phyloP scores from a whole-genome alignment of 257 asterid species.

The Solanum pinnatisectum region DNA sequence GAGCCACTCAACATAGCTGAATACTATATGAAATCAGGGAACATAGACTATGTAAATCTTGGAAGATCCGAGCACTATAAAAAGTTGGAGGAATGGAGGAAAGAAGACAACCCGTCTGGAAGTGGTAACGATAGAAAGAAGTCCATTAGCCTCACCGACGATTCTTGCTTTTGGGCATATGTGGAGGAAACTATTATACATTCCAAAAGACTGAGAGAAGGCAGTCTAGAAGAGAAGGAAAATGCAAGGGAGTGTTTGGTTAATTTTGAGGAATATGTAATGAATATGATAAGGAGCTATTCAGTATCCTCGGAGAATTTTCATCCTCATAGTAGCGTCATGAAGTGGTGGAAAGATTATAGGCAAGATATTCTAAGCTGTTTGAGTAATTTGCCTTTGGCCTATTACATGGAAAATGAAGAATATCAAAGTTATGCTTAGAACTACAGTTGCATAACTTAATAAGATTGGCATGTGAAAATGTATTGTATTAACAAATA shows the following conservation, averaged over 20 bases:
- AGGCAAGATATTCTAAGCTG: neutral
- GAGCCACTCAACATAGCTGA: conserved; percentile 32
- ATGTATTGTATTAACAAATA: neutral
- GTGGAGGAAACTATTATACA: conserved; percentile 23
- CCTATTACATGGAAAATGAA: neutral
- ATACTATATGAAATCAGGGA: conserved; percentile 11
- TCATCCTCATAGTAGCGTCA: conserved; percentile 7
- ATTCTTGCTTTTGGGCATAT: conserved; percentile 30
- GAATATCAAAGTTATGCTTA: neutral
- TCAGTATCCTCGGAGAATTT: conserved; percentile 14
- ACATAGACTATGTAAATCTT: conserved; percentile 1
- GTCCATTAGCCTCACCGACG: conserved; percentile 12
- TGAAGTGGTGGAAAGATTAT: conserved; percentile 17
- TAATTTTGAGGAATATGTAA: conserved; percentile 9
- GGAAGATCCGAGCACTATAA: conserved; percentile 17
- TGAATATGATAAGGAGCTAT: conserved; percentile 6
- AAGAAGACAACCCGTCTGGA: conserved; percentile 1
- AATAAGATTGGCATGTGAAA: neutral
- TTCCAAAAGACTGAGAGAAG: conserved; percentile 7
- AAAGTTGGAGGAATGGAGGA: conserved; percentile 20
- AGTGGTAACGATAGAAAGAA: neutral
- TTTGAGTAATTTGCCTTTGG: neutral
- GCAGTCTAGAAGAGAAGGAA: conserved; percentile 1
- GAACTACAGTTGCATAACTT: neutral
- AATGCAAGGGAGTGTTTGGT: conserved; percentile 1